These are phyloP conservation scores for Trichoderma koningiopsis DNA, from an alignment of 2,329 filamentous ascomycete genomes.

Conservation along the genomic window DNA sequence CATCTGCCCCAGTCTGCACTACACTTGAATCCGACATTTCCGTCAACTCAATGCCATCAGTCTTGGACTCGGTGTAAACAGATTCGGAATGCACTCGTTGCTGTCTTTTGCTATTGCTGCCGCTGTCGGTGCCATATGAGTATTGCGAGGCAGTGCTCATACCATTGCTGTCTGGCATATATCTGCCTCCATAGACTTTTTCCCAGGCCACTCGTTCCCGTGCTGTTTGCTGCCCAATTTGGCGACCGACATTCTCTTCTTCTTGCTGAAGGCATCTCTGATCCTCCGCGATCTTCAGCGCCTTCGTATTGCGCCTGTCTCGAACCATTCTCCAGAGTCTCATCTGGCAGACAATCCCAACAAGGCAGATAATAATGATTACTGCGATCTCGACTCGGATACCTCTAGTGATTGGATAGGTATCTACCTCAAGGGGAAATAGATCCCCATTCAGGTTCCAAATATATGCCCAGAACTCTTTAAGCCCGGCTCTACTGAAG, in stretches of 20 bases:
- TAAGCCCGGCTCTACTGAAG: conserved; percentile 84
- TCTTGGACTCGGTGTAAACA: conserved; percentile 41
- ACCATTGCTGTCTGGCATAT: conserved; percentile 39
- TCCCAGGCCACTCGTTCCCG: conserved; percentile 75
- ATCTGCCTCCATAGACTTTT: conserved; percentile 68
- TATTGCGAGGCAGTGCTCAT: conserved; percentile 43
- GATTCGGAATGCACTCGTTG: conserved; percentile 41
- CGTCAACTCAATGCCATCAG: conserved; percentile 58
- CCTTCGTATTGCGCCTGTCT: conserved; percentile 58
- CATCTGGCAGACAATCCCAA: conserved; percentile 81
- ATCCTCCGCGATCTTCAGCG: conserved; percentile 51
- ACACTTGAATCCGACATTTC: conserved; percentile 46
- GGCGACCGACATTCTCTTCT: conserved; percentile 70
- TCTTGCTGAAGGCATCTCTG: conserved; percentile 60
- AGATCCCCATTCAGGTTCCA: conserved; percentile 80
- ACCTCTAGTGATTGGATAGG: conserved; percentile 83
- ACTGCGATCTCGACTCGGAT: conserved; percentile 83
- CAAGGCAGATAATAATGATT: conserved; percentile 71
- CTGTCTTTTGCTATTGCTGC: conserved; percentile 48
- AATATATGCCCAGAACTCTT: conserved; percentile 94
- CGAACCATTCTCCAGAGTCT: conserved; percentile 83
- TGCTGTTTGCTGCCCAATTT: conserved; percentile 63
- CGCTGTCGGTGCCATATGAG: conserved; percentile 54
- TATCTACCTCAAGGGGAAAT: conserved; percentile 75
- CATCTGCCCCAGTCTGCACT: conserved; percentile 37